These are phyloP conservation scores for Cytauxzoon felis DNA, from an alignment of 169 alveolate species.

Conservation along the genomic window DNA sequence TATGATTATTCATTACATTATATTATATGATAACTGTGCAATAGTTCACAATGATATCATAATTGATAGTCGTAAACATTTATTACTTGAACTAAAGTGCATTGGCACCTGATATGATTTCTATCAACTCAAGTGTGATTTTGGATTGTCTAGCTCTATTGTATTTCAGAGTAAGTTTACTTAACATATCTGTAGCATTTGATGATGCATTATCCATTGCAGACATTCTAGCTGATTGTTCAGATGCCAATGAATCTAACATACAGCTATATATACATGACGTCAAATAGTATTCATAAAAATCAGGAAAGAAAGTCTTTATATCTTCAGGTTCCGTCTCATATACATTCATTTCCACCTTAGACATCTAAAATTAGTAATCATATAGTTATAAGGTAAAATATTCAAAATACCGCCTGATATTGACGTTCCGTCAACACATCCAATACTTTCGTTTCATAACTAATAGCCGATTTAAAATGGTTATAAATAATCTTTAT, in stretches of 20 bases:
- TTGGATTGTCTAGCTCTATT: conserved; percentile 86
- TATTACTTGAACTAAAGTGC: conserved; percentile 66
- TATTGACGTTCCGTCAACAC: conserved; percentile 66
- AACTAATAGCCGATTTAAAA: conserved; percentile 80
- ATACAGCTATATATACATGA: conserved; percentile 69
- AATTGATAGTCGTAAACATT: too few species aligned
- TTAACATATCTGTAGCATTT: conserved; percentile 82
- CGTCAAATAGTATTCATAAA: conserved; percentile 71
- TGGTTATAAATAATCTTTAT: conserved; percentile 73
- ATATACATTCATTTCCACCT: conserved; percentile 65
- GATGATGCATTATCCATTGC: conserved; percentile 87
- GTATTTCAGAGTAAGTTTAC: conserved; percentile 71
- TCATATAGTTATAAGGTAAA: too few species aligned
- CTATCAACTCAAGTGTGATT: conserved; percentile 90
- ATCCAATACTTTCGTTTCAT: conserved; percentile 73
- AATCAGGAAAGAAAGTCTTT: conserved; percentile 64
- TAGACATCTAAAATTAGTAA: conserved; percentile 42
- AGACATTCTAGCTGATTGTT: conserved; percentile 84
- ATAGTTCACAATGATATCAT: too few species aligned
- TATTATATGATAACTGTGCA: too few species aligned
- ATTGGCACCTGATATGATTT: conserved; percentile 92
- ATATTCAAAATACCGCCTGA: conserved; percentile 28
- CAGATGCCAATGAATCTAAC: conserved; percentile 72
- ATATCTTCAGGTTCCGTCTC: conserved; percentile 73
- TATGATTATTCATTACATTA: too few species aligned